Percentiles rank a stretch among this genome's conserved stretches.
phyloP scores from a whole-genome alignment of 257 asterid species.

The Perilla frutescens region DNA sequence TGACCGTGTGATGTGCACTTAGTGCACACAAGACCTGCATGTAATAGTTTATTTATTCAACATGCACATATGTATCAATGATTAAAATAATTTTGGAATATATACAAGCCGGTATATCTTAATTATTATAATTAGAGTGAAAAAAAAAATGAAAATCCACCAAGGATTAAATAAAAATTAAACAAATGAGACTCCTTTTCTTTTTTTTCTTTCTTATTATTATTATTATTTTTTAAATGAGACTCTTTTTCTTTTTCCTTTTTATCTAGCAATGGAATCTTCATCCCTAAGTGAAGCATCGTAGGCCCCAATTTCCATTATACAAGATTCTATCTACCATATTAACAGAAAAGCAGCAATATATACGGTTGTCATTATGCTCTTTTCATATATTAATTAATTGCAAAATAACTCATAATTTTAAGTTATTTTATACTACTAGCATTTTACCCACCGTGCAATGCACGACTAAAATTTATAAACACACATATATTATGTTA shows the following conservation, averaged over 20 bases:
- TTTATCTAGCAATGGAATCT: conserved; percentile 34
- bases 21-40: too few species aligned
- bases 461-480: too few species aligned
- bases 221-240: too few species aligned
- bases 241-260: not conserved
- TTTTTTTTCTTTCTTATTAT: too few species aligned
- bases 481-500: too few species aligned
- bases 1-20: too few species aligned
- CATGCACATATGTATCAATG: too few species aligned
- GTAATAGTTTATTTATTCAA: too few species aligned
- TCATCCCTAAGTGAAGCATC: conserved; percentile 47
- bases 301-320: conserved; percentile 30
- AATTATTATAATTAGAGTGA: not conserved
- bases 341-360: conserved; percentile 5
- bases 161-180: conserved; percentile 4
- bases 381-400: not conserved
- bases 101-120: too few species aligned
- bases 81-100: too few species aligned
- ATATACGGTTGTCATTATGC: conserved; percentile 26
- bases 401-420: not conserved
- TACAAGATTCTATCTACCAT: conserved; percentile 5
- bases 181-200: conserved; percentile 12
- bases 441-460: too few species aligned
- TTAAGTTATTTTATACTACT: too few species aligned
- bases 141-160: not conserved